phyloP scores from a whole-genome alignment of 768 basidiomycete genomes.

The Phylloporus scabripes region DNA sequence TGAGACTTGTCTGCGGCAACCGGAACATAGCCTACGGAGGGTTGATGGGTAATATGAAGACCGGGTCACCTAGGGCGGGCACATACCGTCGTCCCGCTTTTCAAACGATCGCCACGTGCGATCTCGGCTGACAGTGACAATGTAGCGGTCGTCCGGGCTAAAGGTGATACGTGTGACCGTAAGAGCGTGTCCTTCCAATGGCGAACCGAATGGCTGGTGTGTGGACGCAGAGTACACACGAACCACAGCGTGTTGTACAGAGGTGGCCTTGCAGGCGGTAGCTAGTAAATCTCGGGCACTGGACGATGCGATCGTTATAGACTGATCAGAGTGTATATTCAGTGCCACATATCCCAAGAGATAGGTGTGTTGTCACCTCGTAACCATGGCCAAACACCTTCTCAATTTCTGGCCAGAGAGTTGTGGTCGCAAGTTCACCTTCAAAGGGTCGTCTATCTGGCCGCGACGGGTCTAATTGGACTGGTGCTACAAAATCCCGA shows the following conservation, averaged over 20 bases:
- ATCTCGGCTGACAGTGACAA: constrained; percentile 88
- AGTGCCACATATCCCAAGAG: not conserved
- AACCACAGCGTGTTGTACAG: constrained; percentile 83
- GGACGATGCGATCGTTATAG: constrained; percentile 76
- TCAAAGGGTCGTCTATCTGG: constrained; percentile 65
- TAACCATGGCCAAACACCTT: constrained; percentile 98
- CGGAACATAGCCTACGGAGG: constrained; percentile 51
- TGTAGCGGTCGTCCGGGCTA: constrained; percentile 72
- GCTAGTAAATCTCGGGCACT: constrained; percentile 66
- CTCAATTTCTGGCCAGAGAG: constrained; percentile 95
- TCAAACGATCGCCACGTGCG: constrained; percentile 85
- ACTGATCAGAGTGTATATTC: constrained; percentile 38
- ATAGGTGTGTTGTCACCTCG: constrained; percentile 50
- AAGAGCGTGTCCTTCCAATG: constrained; percentile 77
- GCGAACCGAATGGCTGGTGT: constrained; percentile 66
- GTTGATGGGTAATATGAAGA: not conserved
- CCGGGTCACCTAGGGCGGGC: not conserved
- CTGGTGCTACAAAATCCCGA: constrained; percentile 9
- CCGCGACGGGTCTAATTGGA: constrained; percentile 13
- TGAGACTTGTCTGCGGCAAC: constrained; percentile 78
- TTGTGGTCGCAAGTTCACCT: constrained; percentile 79
- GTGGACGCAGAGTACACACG: constrained; percentile 70
- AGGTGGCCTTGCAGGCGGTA: constrained; percentile 86
- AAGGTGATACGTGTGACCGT: constrained; percentile 90
- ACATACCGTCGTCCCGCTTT: constrained; percentile 39